A percentile compares a stretch with the other conserved stretches of the same genome.
phyloP scores from a whole-genome alignment of 83 land plant species.

The Thuja plicata region DNA sequence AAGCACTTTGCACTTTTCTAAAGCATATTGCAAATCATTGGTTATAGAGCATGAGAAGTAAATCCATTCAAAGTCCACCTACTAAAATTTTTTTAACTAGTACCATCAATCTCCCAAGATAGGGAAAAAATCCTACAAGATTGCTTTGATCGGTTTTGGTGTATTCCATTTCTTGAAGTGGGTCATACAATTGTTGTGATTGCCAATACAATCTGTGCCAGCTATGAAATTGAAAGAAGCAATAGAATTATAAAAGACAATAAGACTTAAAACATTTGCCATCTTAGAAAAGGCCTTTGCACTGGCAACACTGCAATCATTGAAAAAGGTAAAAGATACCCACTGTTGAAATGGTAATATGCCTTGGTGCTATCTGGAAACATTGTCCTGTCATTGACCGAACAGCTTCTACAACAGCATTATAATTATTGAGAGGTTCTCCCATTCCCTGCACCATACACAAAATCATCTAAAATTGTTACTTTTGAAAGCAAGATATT shows the following conservation, averaged over 20 bases:
- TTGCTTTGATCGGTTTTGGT: not conserved
- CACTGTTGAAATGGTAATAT: slow-evolving; percentile 95
- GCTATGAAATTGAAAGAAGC: not conserved
- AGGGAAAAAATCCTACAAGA: not conserved
- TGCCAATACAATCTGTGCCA: not conserved
- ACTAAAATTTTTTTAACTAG: not conserved
- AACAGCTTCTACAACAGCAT: slow-evolving; percentile 83
- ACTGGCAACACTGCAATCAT: not conserved
- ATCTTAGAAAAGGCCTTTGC: not conserved
- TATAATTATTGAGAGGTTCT: slow-evolving; percentile 95
- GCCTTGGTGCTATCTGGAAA: slow-evolving; percentile 86
- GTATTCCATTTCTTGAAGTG: not conserved
- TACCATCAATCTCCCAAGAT: not conserved
- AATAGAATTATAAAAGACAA: not conserved
- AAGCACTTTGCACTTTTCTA: not conserved
- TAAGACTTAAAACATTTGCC: not conserved
- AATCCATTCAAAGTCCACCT: not conserved
- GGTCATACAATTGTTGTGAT: not conserved
- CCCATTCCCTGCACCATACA: slow-evolving; percentile 87
- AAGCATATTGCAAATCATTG: not conserved
- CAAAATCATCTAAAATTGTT: not conserved
- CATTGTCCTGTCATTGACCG: slow-evolving; percentile 74
- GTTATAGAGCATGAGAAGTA: not conserved
- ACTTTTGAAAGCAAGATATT: not conserved
- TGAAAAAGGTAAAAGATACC: slow-evolving; percentile 17